Base-by-base conservation (phyloP, 768 basidiomycete genomes). In the Naganishia antarctica region DNA sequence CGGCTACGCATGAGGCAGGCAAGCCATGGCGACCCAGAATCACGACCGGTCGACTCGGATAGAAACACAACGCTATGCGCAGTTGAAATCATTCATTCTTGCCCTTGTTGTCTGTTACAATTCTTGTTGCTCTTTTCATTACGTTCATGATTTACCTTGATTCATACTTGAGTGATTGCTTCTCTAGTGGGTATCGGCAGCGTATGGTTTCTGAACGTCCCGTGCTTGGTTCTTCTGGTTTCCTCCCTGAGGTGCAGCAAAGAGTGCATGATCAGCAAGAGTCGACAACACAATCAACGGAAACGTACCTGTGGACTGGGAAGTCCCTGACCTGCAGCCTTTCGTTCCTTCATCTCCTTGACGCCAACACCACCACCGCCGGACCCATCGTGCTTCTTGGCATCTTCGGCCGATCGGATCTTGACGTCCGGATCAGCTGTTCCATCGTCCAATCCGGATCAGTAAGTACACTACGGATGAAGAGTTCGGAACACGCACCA, bases 291-390 rank as follows among this genome's bases (percentile, higher is more conserved):
- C 29, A 18, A 34, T 6, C 28, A 29, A n/a, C 7, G 9, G n/a
- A 13, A 18, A 68, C 74, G 37, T 31, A 72, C 74, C 67, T 76
- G 75, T 21, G 71, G 68, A 65, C 68, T 70, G 16, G 75, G 75
- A 40, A 71, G 59, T 31, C 76, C 76, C 61, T 63, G 61, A 18
- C 76, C 76, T 8, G 69, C 61, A 69, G 65, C 68, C 67, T 77
- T 77, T 44, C 76, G 65, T 68, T 77, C 76, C 61, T 71, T 72
- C 76, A 77, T 77, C 70, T 77, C 74, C 13, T 72, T 72, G 9
- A 76, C 65, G 29, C 76, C 76, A 21, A 66, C 58, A 31, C 76
- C 76, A 28, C 76, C 73, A 9, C 73, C 73, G 8, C 61, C 46
- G 48, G 72, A 68, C 8, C 75, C 75, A 50, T 76, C 75, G 15